These are phyloP conservation scores for Gamsiella multidivaricata DNA, from an alignment of 192 early-diverging fungal species.

Conservation along the genomic window DNA sequence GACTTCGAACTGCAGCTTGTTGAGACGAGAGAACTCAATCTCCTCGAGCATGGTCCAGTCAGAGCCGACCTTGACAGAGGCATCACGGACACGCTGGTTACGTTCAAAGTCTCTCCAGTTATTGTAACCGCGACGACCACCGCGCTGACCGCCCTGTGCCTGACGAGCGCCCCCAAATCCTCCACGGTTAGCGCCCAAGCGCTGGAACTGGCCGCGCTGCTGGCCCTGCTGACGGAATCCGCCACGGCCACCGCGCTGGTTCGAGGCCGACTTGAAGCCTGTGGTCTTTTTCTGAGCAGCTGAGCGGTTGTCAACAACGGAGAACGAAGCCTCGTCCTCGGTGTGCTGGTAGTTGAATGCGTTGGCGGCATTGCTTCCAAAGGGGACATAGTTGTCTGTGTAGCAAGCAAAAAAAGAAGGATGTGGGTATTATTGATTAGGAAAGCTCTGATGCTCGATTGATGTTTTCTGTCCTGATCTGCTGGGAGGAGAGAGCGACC, in stretches of 20 bases:
- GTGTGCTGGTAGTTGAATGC: constrained; percentile 90
- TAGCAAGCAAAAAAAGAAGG: neutral
- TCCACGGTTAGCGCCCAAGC: constrained; percentile 54
- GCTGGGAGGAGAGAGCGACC: neutral
- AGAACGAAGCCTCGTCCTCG: constrained; percentile 96
- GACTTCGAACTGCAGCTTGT: constrained; percentile 83
- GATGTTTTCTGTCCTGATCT: no score
- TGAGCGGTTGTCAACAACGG: constrained; percentile 86
- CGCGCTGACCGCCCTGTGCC: constrained; percentile 43
- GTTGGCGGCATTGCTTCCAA: constrained; percentile 84
- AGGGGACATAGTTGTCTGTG: constrained; percentile 77
- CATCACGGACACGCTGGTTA: constrained; percentile 81
- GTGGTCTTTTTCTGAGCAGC: constrained; percentile 73
- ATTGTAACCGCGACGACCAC: constrained; percentile 57
- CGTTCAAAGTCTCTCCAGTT: constrained; percentile 58
- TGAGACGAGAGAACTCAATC: constrained; percentile 91
- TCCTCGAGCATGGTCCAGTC: constrained; percentile 96
- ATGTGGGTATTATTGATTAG: neutral
- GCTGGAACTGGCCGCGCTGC: constrained; percentile 53
- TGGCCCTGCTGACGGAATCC: constrained; percentile 58
- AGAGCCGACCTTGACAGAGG: constrained; percentile 85
- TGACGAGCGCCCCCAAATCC: constrained; percentile 53
- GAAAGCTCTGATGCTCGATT: neutral
- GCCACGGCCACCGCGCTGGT: constrained; percentile 57
- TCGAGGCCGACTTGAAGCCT: constrained; percentile 58